Percentiles rank a stretch among this genome's conserved stretches.
phyloP scores from a whole-genome alignment of 305 asterid genomes.

The Striga hermonthica region DNA sequence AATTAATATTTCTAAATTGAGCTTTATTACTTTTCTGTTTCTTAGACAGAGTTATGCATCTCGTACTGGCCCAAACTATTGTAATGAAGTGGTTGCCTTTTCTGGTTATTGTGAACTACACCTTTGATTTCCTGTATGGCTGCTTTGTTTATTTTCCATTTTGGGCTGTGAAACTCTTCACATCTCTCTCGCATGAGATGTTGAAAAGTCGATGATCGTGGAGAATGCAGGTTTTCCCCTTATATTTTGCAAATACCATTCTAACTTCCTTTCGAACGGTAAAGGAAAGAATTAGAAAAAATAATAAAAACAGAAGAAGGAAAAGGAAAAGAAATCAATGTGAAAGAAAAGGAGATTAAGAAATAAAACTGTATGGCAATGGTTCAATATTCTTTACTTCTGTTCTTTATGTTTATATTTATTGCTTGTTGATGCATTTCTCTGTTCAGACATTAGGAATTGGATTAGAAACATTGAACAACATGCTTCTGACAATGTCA shows the following conservation, averaged over 20 bases:
- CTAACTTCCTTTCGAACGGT: not conserved
- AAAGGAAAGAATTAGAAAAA: not conserved
- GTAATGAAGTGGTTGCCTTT: not conserved
- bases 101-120: not conserved
- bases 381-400: not conserved
- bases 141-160: not conserved
- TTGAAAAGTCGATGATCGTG: slow-evolving; percentile 11
- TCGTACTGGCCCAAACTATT: not conserved
- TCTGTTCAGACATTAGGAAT: slow-evolving; percentile 61
- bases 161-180: not conserved
- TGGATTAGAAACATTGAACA: slow-evolving; percentile 76
- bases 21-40: not conserved
- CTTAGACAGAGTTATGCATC: slow-evolving; percentile 1
- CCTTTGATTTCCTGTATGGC: not conserved
- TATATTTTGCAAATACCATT: not conserved
- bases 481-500: slow-evolving; percentile 71
- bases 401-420: not conserved
- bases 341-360: too few species aligned
- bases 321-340: too few species aligned
- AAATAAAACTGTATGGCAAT: not conserved
- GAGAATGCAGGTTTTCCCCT: slow-evolving; percentile 7
- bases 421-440: slow-evolving; percentile 23
- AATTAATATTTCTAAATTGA: not conserved
- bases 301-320: too few species aligned
- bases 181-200: not conserved